Evolutionary conservation across 495 filamentous ascomycete genomes (phyloP).

Genomic region (Beverwykella pulmonaria): DNA sequence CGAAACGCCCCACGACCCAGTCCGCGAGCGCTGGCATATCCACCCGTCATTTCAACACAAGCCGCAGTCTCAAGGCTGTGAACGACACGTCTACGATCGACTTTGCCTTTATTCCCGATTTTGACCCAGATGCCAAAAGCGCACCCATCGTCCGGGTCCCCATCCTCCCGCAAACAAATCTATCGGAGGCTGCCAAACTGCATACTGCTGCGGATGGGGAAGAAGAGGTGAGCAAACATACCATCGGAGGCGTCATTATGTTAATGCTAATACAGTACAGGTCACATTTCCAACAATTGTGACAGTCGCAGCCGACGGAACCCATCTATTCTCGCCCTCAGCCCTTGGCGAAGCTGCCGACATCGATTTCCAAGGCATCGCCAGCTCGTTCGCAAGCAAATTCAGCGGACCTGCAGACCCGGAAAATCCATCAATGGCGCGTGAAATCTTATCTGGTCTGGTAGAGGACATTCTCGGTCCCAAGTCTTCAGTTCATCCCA

Average conservation of each 20-base stretch:
- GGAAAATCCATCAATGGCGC: constrained; percentile 50
- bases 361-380: constrained; percentile 62
- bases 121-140: constrained; percentile 48
- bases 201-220: constrained; percentile 14
- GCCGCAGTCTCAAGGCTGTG: constrained; percentile 56
- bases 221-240: constrained; percentile 9
- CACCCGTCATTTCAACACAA: constrained; percentile 63
- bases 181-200: constrained; percentile 35
- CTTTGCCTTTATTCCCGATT: constrained; percentile 63
- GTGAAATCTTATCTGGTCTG: constrained; percentile 58
- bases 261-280: constrained; percentile 14
- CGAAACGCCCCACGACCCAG: constrained; percentile 35
- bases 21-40: constrained; percentile 35
- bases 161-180: constrained; percentile 53
- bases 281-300: constrained; percentile 62
- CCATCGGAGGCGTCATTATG: neutral
- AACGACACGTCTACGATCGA: constrained; percentile 65
- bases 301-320: constrained; percentile 56
- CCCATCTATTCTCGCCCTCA: constrained; percentile 56
- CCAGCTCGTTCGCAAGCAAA: constrained; percentile 51
- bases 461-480: constrained; percentile 61
- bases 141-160: constrained; percentile 51
- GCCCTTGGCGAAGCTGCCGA: constrained; percentile 63
- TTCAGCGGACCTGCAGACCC: constrained; percentile 40
- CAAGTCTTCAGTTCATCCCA: constrained; percentile 12